Conservation (phyloP, 1,284 basidiomycete species). For the Moesziomyces globuligerus region DNA sequence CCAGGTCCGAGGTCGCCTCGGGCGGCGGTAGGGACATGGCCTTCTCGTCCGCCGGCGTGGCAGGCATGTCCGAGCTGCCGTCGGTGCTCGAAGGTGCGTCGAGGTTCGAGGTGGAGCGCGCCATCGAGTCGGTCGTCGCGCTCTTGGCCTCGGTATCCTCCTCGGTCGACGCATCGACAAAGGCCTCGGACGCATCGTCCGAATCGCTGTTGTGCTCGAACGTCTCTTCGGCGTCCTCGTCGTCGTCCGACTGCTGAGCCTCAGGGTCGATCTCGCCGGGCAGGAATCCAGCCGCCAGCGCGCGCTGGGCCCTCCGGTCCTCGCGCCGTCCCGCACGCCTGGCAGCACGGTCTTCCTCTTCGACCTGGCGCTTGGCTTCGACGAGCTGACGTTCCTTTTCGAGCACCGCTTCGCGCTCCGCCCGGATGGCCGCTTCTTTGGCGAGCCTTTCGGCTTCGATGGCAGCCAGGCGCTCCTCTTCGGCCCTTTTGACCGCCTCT, state of each 20-base stretch:
- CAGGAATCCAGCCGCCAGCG: conserved; percentile 29
- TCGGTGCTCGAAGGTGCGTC: conserved; percentile 41
- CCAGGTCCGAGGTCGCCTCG: conserved; percentile 8
- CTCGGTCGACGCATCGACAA: conserved; percentile 33
- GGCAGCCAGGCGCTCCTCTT: conserved; percentile 37
- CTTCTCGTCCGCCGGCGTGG: conserved; percentile 40
- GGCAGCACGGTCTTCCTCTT: conserved; percentile 43
- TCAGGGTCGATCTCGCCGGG: conserved; percentile 31
- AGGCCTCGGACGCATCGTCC: conserved; percentile 30
- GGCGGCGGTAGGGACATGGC: conserved; percentile 10
- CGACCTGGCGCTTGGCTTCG: conserved; percentile 48
- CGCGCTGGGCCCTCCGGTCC: conserved; percentile 26
- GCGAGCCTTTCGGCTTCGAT: conserved; percentile 43
- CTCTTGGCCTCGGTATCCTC: conserved; percentile 25
- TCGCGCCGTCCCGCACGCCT: conserved; percentile 30
- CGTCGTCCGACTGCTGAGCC: conserved; percentile 22
- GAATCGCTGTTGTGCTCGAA: conserved; percentile 13
- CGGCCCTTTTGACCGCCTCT: conserved; percentile 21
- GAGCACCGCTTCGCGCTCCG: conserved; percentile 28
- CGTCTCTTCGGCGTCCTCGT: conserved; percentile 19
- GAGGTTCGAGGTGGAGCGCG: conserved; percentile 22
- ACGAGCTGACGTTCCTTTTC: conserved; percentile 37
- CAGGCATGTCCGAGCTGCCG: conserved; percentile 45
- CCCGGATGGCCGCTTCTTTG: conserved; percentile 29
- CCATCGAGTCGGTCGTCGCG: conserved; percentile 29